Evolutionary conservation across 1,284 basidiomycete species (phyloP), one percentile per base, ranked within the genome.

Genomic region (Sanghuangporus weigelae): DNA sequence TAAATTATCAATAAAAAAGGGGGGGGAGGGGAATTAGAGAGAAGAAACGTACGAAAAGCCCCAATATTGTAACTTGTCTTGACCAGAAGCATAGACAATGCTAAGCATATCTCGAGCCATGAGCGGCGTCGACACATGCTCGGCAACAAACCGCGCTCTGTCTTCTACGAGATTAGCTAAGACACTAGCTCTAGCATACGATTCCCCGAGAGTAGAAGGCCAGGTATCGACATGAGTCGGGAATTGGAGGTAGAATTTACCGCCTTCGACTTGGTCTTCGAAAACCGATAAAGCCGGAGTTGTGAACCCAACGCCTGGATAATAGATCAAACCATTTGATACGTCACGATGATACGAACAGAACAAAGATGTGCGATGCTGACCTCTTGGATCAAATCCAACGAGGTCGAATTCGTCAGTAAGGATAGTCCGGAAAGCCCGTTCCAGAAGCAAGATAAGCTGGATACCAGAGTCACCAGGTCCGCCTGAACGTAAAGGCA

Each of bases 361-460:
- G n/a, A 31, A 16, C 5, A 26, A 31, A 31, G 26, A 31, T 5
- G 26, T 2, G 5, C 0, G 26, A 31, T 4, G 3, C 57, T n/a
- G 51, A 69, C 72, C 71, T 60, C 75, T 67, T 38, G 75, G 74
- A 67, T 76, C 74, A 59, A 75, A 75, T 3, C 74, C 71, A 35
- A 77, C 64, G 12, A 75, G 64, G 57, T 75, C 75, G 53, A 67
- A 76, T 26, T 71, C 69, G 2, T 68, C 69, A 5, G 74, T 73
- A 2, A 75, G 23, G n/a, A 70, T 19, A 16, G 54, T 21, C 31
- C 64, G 51, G 14, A 69, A 66, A 7, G 21, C 6, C 3, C 61
- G 40, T 6, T 58, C 68, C 7, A 54, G 38, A 3, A 7, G 12
- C 19, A 61, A 36, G 19, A 68, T 21, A 1, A 68, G n/a, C 7